A percentile compares a stretch with the other conserved stretches of the same genome.
phyloP scores from a whole-genome alignment of 768 basidiomycete species.

The Tylopilus balloui region DNA sequence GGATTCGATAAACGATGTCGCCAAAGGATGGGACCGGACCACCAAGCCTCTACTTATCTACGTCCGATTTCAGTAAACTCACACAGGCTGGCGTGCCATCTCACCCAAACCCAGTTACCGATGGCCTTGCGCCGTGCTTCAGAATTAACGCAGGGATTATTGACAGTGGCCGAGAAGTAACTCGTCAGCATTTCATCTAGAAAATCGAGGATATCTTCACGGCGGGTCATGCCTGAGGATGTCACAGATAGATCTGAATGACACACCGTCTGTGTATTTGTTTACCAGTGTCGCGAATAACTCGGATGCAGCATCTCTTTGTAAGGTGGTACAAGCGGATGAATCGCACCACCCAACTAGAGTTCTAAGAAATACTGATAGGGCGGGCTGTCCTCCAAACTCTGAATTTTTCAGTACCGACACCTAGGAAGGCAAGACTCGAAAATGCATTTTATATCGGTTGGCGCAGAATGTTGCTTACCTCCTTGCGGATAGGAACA shows the following conservation, averaged over 20 bases:
- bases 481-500: conserved; percentile 64
- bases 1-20: conserved; percentile 52
- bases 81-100: conserved; percentile 8
- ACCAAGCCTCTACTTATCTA: conserved; percentile 80
- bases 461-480: conserved; percentile 25
- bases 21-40: conserved; percentile 62
- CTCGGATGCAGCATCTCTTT: conserved; percentile 53
- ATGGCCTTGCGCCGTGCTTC: conserved; percentile 51
- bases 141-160: conserved; percentile 25
- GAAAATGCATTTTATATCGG: background rate
- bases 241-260: background rate
- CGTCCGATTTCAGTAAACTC: conserved; percentile 1
- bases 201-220: conserved; percentile 46
- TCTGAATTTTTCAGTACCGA: conserved; percentile 9
- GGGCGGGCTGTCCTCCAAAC: conserved; percentile 42
- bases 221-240: background rate
- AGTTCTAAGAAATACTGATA: conserved; percentile 47
- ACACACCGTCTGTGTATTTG: conserved; percentile 63
- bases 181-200: conserved; percentile 37
- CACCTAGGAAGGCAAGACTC: conserved; percentile 38
- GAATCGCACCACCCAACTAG: conserved; percentile 60
- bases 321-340: conserved; percentile 42
- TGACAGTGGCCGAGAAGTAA: conserved; percentile 51
- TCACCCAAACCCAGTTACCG: conserved; percentile 66
- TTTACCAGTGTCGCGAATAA: conserved; percentile 70